Evolutionary conservation across 2,329 filamentous ascomycete genomes (phyloP), one percentile per base, ranked within the genome.

Genomic region (Plenodomus lindquistii): DNA sequence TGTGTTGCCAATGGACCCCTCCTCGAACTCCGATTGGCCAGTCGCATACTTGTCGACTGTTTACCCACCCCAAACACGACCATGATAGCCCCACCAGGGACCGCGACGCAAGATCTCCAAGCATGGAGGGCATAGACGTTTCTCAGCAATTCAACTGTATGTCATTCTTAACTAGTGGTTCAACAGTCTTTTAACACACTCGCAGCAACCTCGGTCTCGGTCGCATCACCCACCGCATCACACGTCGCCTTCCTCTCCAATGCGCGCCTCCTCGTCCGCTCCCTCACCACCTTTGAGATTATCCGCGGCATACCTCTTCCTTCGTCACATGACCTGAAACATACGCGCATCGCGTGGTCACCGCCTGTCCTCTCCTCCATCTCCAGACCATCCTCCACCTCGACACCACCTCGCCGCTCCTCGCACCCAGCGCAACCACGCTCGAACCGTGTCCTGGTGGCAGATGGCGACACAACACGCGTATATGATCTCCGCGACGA

Each of bases 401-500:
- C 62, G 1, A 64, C 62, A 27, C 59, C 63, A 18, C 57, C 57
- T n/a, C 62, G 57, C 16, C 57, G 51, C 46, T 34, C 55, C 16
- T 46, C 52, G 40, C 48, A 38, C 13, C 21, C 40, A 17, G 54
- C 39, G 17, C 40, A 46, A 9, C 42, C 55, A 9, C 34, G 31
- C 42, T 73, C 72, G 17, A 64, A 67, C 24, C 74, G 74, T 44
- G 48, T 78, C 20, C 69, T 78, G 19, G 54, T 77, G 6, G 63
- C 70, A 43, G 71, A 75, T 49, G 69, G 73, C 18, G 67, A 71
- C 18, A 68, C 60, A 8, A 68, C 74, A 5, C 67, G 72, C 8
- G 67, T 79, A 3, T 74, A 74, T 47, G 73, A 78, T 42, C 57
- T 79, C 19, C 55, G 70, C 2, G 72, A 78, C 44, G 55, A 70